These are phyloP conservation scores for Blastomyces gilchristii DNA, from an alignment of 2,329 filamentous ascomycete species.

Conservation along the genomic window DNA sequence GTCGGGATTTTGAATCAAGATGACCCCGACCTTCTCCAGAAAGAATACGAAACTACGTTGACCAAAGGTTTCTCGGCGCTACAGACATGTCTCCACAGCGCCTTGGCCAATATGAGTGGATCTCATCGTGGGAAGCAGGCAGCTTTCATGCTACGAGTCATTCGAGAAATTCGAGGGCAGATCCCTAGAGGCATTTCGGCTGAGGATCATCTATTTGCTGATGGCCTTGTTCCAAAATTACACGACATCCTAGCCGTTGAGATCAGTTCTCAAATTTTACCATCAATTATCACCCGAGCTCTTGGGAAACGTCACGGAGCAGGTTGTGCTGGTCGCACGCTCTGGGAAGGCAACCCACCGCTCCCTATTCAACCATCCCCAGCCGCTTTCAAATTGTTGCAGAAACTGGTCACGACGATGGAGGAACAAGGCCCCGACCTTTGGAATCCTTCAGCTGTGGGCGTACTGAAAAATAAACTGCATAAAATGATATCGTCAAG, in stretches of 20 bases:
- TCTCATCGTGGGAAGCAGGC: constrained; percentile 39
- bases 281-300: constrained; percentile 37
- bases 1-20: constrained; percentile 53
- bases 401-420: constrained; percentile 57
- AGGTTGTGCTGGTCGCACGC: constrained; percentile 49
- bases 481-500: constrained; percentile 37
- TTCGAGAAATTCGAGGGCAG: constrained; percentile 62
- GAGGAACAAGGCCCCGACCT: constrained; percentile 60
- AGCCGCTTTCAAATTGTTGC: constrained; percentile 60
- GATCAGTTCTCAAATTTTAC: constrained; percentile 37
- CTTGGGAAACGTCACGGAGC: constrained; percentile 34
- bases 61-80: constrained; percentile 49
- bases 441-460: constrained; percentile 63
- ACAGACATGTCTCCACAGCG: constrained; percentile 31
- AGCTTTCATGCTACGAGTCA: constrained; percentile 58
- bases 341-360: constrained; percentile 72
- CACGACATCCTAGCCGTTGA: constrained; percentile 51
- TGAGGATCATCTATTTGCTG: constrained; percentile 42
- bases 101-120: constrained; percentile 40
- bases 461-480: constrained; percentile 51
- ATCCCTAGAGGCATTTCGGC: constrained; percentile 46
- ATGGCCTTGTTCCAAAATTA: constrained; percentile 52
- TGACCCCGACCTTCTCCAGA: constrained; percentile 55
- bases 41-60: constrained; percentile 49
- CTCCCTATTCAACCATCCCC: constrained; percentile 73